A percentile compares a stretch with the other conserved stretches of the same genome.
These are phyloP conservation scores for Erysimum cheiri DNA, from an alignment of 441 rosid genomes.

Conservation along the genomic window DNA sequence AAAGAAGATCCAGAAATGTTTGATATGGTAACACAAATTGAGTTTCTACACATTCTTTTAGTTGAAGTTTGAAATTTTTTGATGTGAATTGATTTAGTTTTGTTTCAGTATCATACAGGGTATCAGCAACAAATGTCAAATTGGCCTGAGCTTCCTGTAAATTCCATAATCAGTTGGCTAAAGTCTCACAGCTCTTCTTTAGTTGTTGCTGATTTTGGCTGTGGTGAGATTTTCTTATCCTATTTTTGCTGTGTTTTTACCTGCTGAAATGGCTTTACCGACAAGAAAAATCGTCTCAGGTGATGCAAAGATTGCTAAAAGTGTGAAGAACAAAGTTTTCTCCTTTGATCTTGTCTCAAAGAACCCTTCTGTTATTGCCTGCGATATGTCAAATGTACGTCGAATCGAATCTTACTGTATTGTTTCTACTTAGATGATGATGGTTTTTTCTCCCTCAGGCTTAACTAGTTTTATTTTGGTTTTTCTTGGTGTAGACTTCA, in stretches of 20 bases:
- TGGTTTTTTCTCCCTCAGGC: background rate
- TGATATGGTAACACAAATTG: constrained; percentile 52
- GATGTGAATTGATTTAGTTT: constrained; percentile 4
- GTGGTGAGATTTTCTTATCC: constrained; percentile 62
- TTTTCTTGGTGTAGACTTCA: constrained; percentile 57
- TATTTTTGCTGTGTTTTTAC: background rate
- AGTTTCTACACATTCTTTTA: too few relatives aligned
- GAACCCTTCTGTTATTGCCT: constrained; percentile 80
- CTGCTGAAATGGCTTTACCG: background rate
- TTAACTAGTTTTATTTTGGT: constrained; percentile 2
- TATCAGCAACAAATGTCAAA: constrained; percentile 93
- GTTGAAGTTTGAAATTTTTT: background rate
- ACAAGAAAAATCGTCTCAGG: constrained; percentile 48
- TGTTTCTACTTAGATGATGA: background rate
- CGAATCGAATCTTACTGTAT: background rate
- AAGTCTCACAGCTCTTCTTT: constrained; percentile 65
- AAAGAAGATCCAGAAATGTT: constrained; percentile 77
- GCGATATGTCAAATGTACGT: constrained; percentile 88
- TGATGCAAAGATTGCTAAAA: constrained; percentile 81
- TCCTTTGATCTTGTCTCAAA: constrained; percentile 88
- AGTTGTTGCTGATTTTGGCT: constrained; percentile 93
- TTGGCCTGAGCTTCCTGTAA: constrained; percentile 95
- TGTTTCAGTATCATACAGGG: constrained; percentile 81
- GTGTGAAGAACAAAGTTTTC: constrained; percentile 83
- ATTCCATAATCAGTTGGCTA: constrained; percentile 75